Evolutionary conservation across 2,329 filamentous ascomycete species (phyloP).

Genomic region (Trichoderma atrobrunneum): DNA sequence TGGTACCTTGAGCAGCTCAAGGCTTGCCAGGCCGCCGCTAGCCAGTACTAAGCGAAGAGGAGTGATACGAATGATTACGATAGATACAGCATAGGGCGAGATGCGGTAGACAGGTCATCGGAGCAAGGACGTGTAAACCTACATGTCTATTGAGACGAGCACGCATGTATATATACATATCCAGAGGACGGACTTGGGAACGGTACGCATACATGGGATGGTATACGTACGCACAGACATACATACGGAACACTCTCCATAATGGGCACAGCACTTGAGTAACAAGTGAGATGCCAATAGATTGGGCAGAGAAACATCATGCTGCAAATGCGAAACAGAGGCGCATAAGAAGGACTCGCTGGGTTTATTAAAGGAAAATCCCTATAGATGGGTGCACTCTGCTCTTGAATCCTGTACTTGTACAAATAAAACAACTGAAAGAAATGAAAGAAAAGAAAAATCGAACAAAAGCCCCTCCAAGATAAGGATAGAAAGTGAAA

Average conservation of each 20-base stretch:
- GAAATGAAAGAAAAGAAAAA: not conserved
- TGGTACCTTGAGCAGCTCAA: constrained; percentile 99
- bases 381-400: constrained; percentile 12
- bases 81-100: not conserved
- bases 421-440: constrained; percentile 19
- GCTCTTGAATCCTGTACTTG: constrained; percentile 19
- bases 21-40: constrained; percentile 77
- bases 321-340: not conserved
- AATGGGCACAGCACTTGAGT: not conserved
- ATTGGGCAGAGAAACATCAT: not conserved
- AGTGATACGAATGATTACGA: not conserved
- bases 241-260: not conserved
- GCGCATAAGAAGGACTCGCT: not conserved
- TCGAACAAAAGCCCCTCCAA: not conserved
- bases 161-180: constrained; percentile 1
- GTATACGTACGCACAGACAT: not conserved
- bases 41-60: constrained; percentile 57
- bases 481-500: not conserved
- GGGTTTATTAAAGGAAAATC: not conserved
- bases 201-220: not conserved
- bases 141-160: not conserved
- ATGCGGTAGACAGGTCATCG: not conserved
- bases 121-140: not conserved
- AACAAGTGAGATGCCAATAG: not conserved
- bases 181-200: not conserved